A percentile compares a stretch with the other conserved stretches of the same genome.
phyloP scores from a whole-genome alignment of 2,329 filamentous ascomycete species.

The Knoxdaviesia capensis region DNA sequence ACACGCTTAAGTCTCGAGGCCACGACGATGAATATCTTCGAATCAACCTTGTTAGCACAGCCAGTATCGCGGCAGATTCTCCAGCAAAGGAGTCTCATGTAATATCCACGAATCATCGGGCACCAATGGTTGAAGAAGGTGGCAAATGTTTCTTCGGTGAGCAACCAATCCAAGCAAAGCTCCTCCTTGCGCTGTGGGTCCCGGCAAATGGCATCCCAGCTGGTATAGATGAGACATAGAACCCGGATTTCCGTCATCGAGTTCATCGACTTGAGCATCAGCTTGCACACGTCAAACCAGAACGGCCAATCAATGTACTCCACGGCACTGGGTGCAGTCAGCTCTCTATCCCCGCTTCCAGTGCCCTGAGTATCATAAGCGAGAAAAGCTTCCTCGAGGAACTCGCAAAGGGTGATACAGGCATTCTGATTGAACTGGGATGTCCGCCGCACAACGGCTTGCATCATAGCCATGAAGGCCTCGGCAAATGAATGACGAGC shows the following conservation, averaged over 20 bases:
- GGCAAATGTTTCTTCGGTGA: slow-evolving; percentile 57
- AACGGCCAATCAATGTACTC: slow-evolving; percentile 58
- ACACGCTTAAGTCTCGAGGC: slow-evolving; percentile 47
- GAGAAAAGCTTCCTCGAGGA: slow-evolving; percentile 57
- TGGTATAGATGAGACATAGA: slow-evolving; percentile 59
- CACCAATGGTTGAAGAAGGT: slow-evolving; percentile 86
- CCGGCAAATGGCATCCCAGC: slow-evolving; percentile 54
- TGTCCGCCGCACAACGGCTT: slow-evolving; percentile 52
- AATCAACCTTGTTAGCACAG: slow-evolving; percentile 40
- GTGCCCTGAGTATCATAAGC: slow-evolving; percentile 21
- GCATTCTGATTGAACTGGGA: slow-evolving; percentile 66
- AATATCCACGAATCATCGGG: slow-evolving; percentile 86
- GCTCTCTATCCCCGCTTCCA: neutral
- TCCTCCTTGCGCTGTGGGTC: slow-evolving; percentile 46
- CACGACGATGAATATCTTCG: slow-evolving; percentile 52
- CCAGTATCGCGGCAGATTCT: slow-evolving; percentile 61
- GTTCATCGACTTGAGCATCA: slow-evolving; percentile 67
- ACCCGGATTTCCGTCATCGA: slow-evolving; percentile 78
- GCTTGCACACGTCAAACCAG: slow-evolving; percentile 63
- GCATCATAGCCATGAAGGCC: slow-evolving; percentile 53
- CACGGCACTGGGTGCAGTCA: slow-evolving; percentile 3
- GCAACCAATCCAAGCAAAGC: slow-evolving; percentile 55
- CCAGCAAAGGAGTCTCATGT: slow-evolving; percentile 81
- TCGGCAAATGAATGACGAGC: slow-evolving; percentile 54
- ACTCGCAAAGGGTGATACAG: slow-evolving; percentile 81